Base-by-base conservation (phyloP, 768 basidiomycete species). In the Mycena galericulata region DNA sequence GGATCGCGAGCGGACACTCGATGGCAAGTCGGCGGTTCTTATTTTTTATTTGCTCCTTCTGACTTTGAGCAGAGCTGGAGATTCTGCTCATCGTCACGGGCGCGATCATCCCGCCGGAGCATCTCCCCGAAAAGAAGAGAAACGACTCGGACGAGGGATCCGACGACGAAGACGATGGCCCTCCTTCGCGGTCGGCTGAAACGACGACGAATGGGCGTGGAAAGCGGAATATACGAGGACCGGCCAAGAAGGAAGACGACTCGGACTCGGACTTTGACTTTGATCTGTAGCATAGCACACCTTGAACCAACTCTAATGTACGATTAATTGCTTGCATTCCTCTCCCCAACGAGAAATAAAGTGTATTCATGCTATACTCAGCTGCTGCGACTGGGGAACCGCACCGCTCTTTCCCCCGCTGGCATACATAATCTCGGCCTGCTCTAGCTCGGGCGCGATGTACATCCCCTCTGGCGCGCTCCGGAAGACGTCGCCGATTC, bases 211-310 rank as follows among this genome's bases (percentile, higher is more conserved):
- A 90, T 67, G 80, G 79, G 9, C 81, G 79, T 32, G 70, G 80
- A 3, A 74, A 77, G 27, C 92, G 87, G 81, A 92, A 91, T 69
- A 80, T 92, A 41, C 83, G 88, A 67, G 81, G 79, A 15, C 73
- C 77, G 41, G 71, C 66, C 38, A 80, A 78, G 56, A 80, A 78
- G 40, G 75, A 71, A 34, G 83, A 85, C 67, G 88, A 91, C 68
- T 87, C 86, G 43, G 89, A 92, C 73, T 92, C 92, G 34, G 95
- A 95, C 77, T 92, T 97, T 76, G 93, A 95, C 74, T 90, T 91
- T 75, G 90, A 90, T 73, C 79, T 90, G 80, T 90, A 87, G 69
- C 59, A 50, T 73, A 67, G 27, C 12, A 18, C 15, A 22, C 7
- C 12, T 22, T 30, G 8, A n/a, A n/a, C n/a, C 14, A 29, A 45